Evolutionary conservation across 345 rosid species (phyloP).

Genomic region (Orychophragmus violaceus): DNA sequence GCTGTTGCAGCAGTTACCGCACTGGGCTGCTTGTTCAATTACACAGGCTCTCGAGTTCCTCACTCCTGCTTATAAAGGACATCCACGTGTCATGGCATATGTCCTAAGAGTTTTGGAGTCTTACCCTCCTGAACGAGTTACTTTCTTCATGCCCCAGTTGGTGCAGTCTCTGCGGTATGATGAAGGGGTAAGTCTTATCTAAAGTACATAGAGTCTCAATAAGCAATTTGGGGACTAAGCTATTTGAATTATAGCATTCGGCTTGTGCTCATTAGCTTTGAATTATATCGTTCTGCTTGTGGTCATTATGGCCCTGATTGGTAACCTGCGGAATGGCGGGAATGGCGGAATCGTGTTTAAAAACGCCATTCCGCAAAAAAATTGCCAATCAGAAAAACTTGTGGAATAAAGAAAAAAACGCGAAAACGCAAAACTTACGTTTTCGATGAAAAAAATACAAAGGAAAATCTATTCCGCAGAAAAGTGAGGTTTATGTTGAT

Average conservation of each 20-base stretch:
- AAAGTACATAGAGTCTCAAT: not conserved
- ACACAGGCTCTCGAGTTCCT: conserved; percentile 97
- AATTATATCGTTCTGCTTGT: not conserved
- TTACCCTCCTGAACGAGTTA: conserved; percentile 94
- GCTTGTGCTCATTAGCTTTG: not conserved
- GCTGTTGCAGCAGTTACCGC: conserved; percentile 96
- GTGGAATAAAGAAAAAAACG: too few relatives aligned
- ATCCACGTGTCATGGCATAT: conserved; percentile 99
- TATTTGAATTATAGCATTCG: not conserved
- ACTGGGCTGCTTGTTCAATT: conserved; percentile 99
- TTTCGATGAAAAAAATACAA: too few relatives aligned
- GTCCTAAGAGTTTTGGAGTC: conserved; percentile 95
- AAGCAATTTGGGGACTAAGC: not conserved
- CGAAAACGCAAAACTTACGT: too few relatives aligned
- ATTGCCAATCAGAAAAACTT: too few relatives aligned
- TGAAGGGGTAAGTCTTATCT: conserved; percentile 57
- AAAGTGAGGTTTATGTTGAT: too few relatives aligned
- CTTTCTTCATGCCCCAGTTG: conserved; percentile 98
- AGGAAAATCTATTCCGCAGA: too few relatives aligned
- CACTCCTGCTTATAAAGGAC: conserved; percentile 89
- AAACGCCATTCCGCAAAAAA: too few relatives aligned
- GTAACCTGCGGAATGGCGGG: too few relatives aligned
- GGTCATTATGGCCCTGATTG: too few relatives aligned
- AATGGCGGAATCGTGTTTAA: too few relatives aligned
- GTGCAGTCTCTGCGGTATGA: conserved; percentile 93